A percentile compares a stretch with the other conserved stretches of the same genome.
phyloP scores from a whole-genome alignment of 495 filamentous ascomycete genomes.

The Amphirosellinia nigrospora region DNA sequence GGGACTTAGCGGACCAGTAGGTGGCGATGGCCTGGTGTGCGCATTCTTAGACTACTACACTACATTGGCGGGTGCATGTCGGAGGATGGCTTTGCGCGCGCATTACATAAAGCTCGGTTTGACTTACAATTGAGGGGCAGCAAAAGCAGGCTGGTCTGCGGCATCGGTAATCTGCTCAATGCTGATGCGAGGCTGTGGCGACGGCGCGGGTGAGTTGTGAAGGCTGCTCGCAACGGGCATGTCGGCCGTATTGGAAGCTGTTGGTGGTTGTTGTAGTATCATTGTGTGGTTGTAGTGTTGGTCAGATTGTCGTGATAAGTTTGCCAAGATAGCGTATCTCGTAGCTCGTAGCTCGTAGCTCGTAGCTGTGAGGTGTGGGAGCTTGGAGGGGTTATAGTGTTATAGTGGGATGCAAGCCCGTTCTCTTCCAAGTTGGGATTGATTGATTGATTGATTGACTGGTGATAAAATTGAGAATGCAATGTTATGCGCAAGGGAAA shows the following conservation, averaged over 20 bases:
- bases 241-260: slow-evolving; percentile 14
- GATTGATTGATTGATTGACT: too few species aligned
- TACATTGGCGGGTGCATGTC: slow-evolving; percentile 22
- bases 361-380: too few species aligned
- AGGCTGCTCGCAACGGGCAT: slow-evolving; percentile 7
- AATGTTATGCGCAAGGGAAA: too few species aligned
- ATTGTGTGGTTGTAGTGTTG: slow-evolving; percentile 11
- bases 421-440: too few species aligned
- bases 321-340: slow-evolving; percentile 15
- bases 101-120: slow-evolving; percentile 13
- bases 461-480: too few species aligned
- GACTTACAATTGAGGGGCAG: slow-evolving; percentile 42
- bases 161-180: slow-evolving; percentile 43
- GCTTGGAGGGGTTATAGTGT: slow-evolving; percentile 2
- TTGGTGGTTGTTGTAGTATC: slow-evolving; percentile 24
- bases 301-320: neutral
- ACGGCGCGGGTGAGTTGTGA: neutral
- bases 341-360: too few species aligned
- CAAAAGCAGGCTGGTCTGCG: slow-evolving; percentile 27
- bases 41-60: slow-evolving; percentile 24
- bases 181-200: slow-evolving; percentile 47
- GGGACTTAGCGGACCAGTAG: slow-evolving; percentile 55
- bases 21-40: slow-evolving; percentile 45
- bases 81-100: slow-evolving; percentile 20
- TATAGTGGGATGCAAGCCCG: neutral